Base-by-base conservation (phyloP, 176 grass and related monocot genomes). In the Coix lacrymajobi region DNA sequence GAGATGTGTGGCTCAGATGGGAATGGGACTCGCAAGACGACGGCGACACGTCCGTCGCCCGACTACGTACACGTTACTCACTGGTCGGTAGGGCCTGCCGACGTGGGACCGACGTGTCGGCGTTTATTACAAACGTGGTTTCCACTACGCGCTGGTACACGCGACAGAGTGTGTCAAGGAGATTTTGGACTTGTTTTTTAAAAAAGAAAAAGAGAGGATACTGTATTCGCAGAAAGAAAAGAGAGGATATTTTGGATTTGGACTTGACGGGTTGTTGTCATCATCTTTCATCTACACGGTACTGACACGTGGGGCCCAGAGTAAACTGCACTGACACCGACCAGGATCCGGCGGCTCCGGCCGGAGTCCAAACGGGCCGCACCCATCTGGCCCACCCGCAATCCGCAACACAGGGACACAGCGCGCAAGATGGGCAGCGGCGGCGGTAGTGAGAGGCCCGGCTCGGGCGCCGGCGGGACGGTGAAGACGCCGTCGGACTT, bases 401-500 rank as follows among this genome's bases (percentile, higher is more conserved):
- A 28, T 26, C 46, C 34, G 25, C 48, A 38, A 40, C 22, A 36
- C 45, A 19, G 5, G 24, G 24, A 25, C 54, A 31, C 1, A 54
- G 20, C 51, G 68, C 3, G 73, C 44, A 61, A 70, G 46, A 96
- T 92, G 90, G 87, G 80, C 73, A 17, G 82, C 58, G 81, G 78
- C 39, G 84, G 79, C 13, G 76, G 87, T 33, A 68, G 68, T 16
- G 70, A 70, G 0, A 88, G 80, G 29, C 54, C 76, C 25, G 84
- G 67, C 52, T 63, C 88, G 28, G 90, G 79, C 73, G 79, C 76
- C 46, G 87, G 85, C 3, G 86, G 94, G 2, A 30, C 89, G 45
- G 91, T 93, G 62, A 98, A 93, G 92, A 98, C 93, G 44, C 96
- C 91, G 5, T 90, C 96, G 11, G 93, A 98, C 83, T 98, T 95